A percentile compares a stretch with the other conserved stretches of the same genome.
Conservation (phyloP, 2,329 filamentous ascomycete species). For the Zarea fungicola region DNA sequence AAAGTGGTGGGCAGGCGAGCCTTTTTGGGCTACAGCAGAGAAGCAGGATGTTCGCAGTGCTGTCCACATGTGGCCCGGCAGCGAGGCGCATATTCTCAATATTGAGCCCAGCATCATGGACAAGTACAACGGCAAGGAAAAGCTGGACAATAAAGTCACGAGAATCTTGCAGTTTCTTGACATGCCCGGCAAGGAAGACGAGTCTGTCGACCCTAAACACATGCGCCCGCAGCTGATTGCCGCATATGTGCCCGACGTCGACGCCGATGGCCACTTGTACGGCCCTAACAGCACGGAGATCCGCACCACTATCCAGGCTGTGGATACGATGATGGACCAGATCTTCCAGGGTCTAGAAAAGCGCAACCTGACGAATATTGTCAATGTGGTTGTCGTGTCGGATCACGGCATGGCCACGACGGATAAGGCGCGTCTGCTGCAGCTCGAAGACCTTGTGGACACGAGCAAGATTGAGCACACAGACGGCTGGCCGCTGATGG, state of each 20-base stretch:
- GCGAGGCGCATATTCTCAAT: constrained; percentile 76
- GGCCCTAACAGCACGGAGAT: constrained; percentile 96
- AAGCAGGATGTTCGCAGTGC: constrained; percentile 71
- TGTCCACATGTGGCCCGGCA: constrained; percentile 98
- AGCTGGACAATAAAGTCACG: constrained; percentile 67
- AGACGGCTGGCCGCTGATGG: constrained; percentile 92
- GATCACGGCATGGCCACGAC: constrained; percentile 99
- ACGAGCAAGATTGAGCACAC: constrained; percentile 70
- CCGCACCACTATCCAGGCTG: constrained; percentile 66
- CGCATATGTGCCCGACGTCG: constrained; percentile 90
- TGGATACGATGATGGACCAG: constrained; percentile 74
- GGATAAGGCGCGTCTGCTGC: constrained; percentile 70
- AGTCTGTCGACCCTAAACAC: constrained; percentile 41
- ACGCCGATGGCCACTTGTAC: constrained; percentile 78
- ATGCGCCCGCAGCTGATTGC: constrained; percentile 85
- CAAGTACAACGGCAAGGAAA: constrained; percentile 74
- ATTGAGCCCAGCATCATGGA: constrained; percentile 77
- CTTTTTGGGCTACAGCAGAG: constrained; percentile 91
- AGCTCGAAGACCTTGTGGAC: constrained; percentile 86
- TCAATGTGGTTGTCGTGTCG: constrained; percentile 93
- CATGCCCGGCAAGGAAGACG: constrained; percentile 64
- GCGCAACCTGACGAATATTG: constrained; percentile 80
- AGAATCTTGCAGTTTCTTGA: constrained; percentile 81
- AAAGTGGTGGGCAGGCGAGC: constrained; percentile 94
- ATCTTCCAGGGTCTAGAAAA: constrained; percentile 71